A percentile compares a stretch with the other conserved stretches of the same genome.
Conservation (phyloP, 495 filamentous ascomycete species). For the Neurospora discreta region DNA sequence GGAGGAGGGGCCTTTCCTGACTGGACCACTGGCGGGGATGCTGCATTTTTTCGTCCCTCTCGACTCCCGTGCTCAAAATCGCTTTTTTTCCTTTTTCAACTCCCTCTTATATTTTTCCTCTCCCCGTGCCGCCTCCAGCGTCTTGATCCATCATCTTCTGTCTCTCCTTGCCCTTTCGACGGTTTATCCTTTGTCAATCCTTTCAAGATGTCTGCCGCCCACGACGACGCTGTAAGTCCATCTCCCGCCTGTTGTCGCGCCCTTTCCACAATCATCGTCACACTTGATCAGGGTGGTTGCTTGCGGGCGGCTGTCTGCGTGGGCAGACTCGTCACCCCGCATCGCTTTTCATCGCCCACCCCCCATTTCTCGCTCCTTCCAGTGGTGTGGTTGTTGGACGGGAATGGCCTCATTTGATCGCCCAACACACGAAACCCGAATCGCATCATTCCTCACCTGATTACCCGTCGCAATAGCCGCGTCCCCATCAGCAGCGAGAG, state of each 20-base stretch:
- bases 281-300: neutral
- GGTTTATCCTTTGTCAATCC: slow-evolving; percentile 25
- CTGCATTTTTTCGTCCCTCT: slow-evolving; percentile 6
- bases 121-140: neutral
- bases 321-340: slow-evolving; percentile 22
- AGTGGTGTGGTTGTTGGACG: neutral
- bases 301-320: slow-evolving; percentile 5
- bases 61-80: slow-evolving; percentile 7
- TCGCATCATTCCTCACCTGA: neutral
- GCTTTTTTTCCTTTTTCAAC: slow-evolving; percentile 6
- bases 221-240: slow-evolving; percentile 33
- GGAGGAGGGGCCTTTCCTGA: slow-evolving; percentile 7
- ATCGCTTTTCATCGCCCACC: slow-evolving; percentile 13
- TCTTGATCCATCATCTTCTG: slow-evolving; percentile 18
- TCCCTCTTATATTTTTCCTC: neutral
- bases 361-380: slow-evolving; percentile 8
- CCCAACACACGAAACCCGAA: neutral
- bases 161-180: slow-evolving; percentile 11
- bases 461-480: neutral
- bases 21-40: slow-evolving; percentile 12
- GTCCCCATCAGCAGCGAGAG: neutral
- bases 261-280: neutral
- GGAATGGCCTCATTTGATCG: neutral
- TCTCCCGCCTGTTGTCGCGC: neutral
- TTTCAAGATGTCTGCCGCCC: slow-evolving; percentile 32